Percentiles rank a stretch among this genome's conserved stretches.
Evolutionary conservation across 352 stramenopile genomes (phyloP).

Genomic region (Phytophthora rubi): DNA sequence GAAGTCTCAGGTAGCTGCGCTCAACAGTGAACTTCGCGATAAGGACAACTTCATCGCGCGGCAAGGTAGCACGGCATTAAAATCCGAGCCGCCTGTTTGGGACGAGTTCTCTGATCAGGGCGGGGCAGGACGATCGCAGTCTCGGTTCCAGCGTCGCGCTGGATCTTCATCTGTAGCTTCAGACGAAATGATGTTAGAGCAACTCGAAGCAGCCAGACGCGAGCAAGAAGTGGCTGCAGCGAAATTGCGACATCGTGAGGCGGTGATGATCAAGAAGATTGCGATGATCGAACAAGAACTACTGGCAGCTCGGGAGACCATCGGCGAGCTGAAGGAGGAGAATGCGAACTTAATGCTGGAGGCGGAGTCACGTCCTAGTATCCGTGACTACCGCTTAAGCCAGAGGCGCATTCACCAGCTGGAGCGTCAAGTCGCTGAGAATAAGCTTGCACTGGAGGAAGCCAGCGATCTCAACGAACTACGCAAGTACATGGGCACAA

Average conservation of each 20-base stretch:
- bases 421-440: conserved; percentile 76
- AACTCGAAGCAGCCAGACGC: conserved; percentile 71
- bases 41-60: conserved; percentile 79
- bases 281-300: conserved; percentile 78
- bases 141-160: conserved; percentile 1
- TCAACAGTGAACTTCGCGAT: conserved; percentile 79
- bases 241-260: conserved; percentile 69
- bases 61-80: conserved; percentile 26
- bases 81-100: conserved; percentile 38
- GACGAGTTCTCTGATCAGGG: conserved; percentile 26
- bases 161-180: conserved; percentile 42
- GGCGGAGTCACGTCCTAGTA: conserved; percentile 79
- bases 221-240: conserved; percentile 75
- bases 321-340: conserved; percentile 80
- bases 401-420: conserved; percentile 81
- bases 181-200: conserved; percentile 76
- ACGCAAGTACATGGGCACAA: conserved; percentile 83
- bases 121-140: conserved; percentile 4
- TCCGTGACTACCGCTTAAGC: conserved; percentile 77
- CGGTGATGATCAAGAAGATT: conserved; percentile 82
- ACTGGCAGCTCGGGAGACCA: conserved; percentile 58
- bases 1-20: conserved; percentile 58
- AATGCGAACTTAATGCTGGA: conserved; percentile 82
- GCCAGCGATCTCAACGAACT: conserved; percentile 80
- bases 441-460: conserved; percentile 78